phyloP scores from a whole-genome alignment of 257 asterid species.

The Knoxia roxburghii region DNA sequence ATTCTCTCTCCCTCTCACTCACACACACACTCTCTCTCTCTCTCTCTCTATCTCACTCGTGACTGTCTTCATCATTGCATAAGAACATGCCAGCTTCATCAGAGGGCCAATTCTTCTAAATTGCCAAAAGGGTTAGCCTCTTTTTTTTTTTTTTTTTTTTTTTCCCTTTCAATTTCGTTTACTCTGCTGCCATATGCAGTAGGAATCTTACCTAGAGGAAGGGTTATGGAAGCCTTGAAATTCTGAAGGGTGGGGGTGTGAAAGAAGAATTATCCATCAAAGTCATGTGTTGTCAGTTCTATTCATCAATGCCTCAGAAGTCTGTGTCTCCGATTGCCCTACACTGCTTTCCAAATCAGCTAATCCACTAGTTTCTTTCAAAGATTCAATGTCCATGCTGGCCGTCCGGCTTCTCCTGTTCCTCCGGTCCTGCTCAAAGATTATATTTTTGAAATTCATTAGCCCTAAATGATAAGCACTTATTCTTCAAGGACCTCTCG shows the following conservation, averaged over 20 bases:
- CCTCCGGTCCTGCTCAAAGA: slow-evolving; percentile 60
- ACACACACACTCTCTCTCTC: slow-evolving; percentile 15
- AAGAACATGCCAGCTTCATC: slow-evolving; percentile 28
- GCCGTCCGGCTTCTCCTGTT: slow-evolving; percentile 54
- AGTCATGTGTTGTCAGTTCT: slow-evolving; percentile 34
- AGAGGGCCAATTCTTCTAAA: slow-evolving; percentile 33
- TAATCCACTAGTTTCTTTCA: slow-evolving; percentile 48
- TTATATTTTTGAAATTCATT: neutral
- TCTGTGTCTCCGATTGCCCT: slow-evolving; percentile 37
- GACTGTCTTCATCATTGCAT: slow-evolving; percentile 20
- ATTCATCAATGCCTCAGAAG: slow-evolving; percentile 42
- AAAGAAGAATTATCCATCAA: slow-evolving; percentile 24
- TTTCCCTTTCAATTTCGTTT: slow-evolving; percentile 5
- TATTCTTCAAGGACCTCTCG: neutral
- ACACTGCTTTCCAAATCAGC: slow-evolving; percentile 41
- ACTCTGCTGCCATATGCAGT: slow-evolving; percentile 29
- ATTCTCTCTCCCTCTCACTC: slow-evolving; percentile 17
- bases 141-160: too few relatives aligned
- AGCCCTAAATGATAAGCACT: neutral
- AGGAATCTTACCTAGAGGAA: slow-evolving; percentile 41
- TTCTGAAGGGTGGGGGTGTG: slow-evolving; percentile 13
- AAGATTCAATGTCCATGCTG: slow-evolving; percentile 66
- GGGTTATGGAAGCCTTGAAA: slow-evolving; percentile 26
- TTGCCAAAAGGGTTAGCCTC: slow-evolving; percentile 30
- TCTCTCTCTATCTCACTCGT: slow-evolving; percentile 16